These are phyloP conservation scores for Amaranthus palmeri DNA, from an alignment of 148 eudicot genomes.

Conservation along the genomic window DNA sequence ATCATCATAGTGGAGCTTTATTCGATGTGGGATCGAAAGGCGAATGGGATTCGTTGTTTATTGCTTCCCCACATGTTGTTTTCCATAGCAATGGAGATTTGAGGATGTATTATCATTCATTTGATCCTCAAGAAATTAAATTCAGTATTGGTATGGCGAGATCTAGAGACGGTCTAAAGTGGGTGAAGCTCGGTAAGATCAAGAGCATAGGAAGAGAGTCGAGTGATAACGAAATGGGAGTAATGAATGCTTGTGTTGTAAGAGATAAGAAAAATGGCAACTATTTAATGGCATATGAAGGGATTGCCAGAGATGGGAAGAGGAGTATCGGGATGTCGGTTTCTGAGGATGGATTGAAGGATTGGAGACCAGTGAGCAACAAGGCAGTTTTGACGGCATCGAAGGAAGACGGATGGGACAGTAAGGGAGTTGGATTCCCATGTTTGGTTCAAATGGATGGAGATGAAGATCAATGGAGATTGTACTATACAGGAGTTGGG, in stretches of 20 bases:
- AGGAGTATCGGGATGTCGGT: constrained; percentile 63
- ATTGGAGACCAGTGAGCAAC: constrained; percentile 47
- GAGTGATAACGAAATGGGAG: constrained; percentile 48
- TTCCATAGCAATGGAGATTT: constrained; percentile 50
- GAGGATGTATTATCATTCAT: constrained; percentile 81
- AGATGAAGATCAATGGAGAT: constrained; percentile 57
- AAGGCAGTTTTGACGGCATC: constrained; percentile 39
- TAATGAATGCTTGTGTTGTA: constrained; percentile 45
- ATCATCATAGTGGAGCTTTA: constrained; percentile 80
- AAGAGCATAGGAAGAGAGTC: constrained; percentile 30
- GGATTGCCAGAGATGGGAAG: constrained; percentile 44
- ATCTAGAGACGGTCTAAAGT: constrained; percentile 75
- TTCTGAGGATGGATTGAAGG: constrained; percentile 59
- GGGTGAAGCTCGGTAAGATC: constrained; percentile 70
- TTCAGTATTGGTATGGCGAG: constrained; percentile 62
- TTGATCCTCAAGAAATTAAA: constrained; percentile 37
- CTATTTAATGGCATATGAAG: constrained; percentile 81
- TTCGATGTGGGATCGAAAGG: constrained; percentile 65
- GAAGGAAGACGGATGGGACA: constrained; percentile 54
- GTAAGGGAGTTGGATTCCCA: constrained; percentile 59
- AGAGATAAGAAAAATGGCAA: constrained; percentile 45
- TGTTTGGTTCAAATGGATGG: constrained; percentile 75
- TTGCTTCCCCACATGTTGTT: constrained; percentile 79
- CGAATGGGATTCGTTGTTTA: constrained; percentile 76
- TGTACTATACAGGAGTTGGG: constrained; percentile 68